A percentile compares a stretch with the other conserved stretches of the same genome.
Conservation (phyloP, 495 filamentous ascomycete species). For the Hamigera avellanea region DNA sequence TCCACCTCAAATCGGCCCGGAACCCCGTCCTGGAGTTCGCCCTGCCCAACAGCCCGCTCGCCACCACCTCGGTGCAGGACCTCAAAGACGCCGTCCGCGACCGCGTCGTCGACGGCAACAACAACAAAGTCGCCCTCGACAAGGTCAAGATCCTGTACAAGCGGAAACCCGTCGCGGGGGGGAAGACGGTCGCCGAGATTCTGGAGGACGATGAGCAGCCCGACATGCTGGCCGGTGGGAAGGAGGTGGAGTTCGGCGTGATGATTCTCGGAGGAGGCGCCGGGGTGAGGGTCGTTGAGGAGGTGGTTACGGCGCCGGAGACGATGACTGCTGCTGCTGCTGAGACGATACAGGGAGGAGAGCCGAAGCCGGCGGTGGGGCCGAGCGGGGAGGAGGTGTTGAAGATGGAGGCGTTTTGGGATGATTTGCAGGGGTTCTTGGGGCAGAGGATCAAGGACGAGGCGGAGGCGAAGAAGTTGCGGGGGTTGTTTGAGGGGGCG, state of each 20-base stretch:
- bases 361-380: constrained; percentile 39
- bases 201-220: constrained; percentile 33
- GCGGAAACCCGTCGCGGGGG: constrained; percentile 70
- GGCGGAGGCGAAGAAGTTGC: constrained; percentile 49
- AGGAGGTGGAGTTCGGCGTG: constrained; percentile 58
- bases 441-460: constrained; percentile 66
- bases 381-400: constrained; percentile 48
- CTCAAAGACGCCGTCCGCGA: constrained; percentile 52
- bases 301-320: constrained; percentile 16
- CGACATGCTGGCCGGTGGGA: constrained; percentile 22
- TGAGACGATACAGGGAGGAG: background rate
- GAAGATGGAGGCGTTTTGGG: constrained; percentile 71
- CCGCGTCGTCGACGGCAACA: constrained; percentile 26
- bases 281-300: constrained; percentile 14
- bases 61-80: constrained; percentile 57
- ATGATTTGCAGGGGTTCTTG: constrained; percentile 72
- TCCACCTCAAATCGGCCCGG: constrained; percentile 62
- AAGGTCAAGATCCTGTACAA: constrained; percentile 76
- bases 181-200: constrained; percentile 41
- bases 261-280: constrained; percentile 72
- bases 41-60: constrained; percentile 44
- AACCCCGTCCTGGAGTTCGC: constrained; percentile 55
- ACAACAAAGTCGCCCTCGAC: constrained; percentile 31
- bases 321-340: constrained; percentile 14
- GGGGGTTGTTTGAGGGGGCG: constrained; percentile 54